These are phyloP conservation scores for Pleurostoma richardsiae DNA, from an alignment of 2,329 filamentous ascomycete species.

Conservation along the genomic window DNA sequence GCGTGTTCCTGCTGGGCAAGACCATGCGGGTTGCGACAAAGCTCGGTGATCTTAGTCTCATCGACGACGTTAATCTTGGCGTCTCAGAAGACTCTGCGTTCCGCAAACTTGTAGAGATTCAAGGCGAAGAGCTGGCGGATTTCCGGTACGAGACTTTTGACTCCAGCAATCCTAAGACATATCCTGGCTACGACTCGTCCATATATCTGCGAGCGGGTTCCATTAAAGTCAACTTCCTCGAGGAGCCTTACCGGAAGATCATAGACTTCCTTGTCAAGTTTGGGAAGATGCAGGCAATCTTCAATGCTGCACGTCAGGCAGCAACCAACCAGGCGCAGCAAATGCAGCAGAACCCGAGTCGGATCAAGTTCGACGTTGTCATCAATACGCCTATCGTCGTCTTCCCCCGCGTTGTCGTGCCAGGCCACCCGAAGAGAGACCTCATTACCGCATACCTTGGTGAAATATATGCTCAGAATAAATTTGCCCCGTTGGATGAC, in stretches of 20 bases:
- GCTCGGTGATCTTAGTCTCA: conserved; percentile 79
- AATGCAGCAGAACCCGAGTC: conserved; percentile 82
- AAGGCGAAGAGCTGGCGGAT: conserved; percentile 91
- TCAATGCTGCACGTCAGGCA: conserved; percentile 92
- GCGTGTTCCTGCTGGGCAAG: conserved; percentile 79
- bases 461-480: conserved; percentile 96
- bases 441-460: conserved; percentile 88
- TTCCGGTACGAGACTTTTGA: conserved; percentile 98
- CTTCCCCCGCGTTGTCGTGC: conserved; percentile 75
- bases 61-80: conserved; percentile 92
- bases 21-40: conserved; percentile 84
- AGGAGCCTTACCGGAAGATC: conserved; percentile 97
- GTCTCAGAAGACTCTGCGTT: conserved; percentile 76
- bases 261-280: conserved; percentile 98
- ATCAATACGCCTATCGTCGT: conserved; percentile 95
- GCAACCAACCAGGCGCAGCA: conserved; percentile 91
- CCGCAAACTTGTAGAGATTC: conserved; percentile 85
- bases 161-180: conserved; percentile 59
- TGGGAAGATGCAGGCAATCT: conserved; percentile 98
- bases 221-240: conserved; percentile 93
- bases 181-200: conserved; percentile 92
- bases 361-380: conserved; percentile 89
- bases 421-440: conserved; percentile 68
- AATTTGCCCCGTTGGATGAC: conserved; percentile 80
- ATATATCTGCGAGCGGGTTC: conserved; percentile 89